phyloP scores from a whole-genome alignment of 805 yeast genomes.

The Candida jianshihensis region DNA sequence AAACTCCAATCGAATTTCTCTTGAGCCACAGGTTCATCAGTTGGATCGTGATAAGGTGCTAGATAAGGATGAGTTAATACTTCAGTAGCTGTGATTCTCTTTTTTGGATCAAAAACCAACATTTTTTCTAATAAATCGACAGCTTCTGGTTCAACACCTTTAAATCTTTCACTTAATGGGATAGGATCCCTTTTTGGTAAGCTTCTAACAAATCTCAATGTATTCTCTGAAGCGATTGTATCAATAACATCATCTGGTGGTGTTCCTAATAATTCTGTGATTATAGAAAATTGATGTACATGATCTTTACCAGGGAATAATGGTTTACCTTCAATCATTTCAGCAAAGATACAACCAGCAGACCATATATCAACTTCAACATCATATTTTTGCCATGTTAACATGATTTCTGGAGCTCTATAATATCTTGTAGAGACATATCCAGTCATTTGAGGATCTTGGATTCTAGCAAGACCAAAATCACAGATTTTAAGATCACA shows the following conservation, averaged over 20 bases:
- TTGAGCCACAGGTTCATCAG: slow-evolving; percentile 93
- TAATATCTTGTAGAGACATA: slow-evolving; percentile 94
- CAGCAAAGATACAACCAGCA: slow-evolving; percentile 95
- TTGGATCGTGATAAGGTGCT: slow-evolving; percentile 94
- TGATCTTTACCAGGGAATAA: slow-evolving; percentile 97
- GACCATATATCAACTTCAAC: slow-evolving; percentile 98
- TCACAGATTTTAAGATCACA: slow-evolving; percentile 90
- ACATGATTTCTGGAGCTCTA: slow-evolving; percentile 97
- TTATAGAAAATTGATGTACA: slow-evolving; percentile 95
- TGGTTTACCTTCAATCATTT: slow-evolving; percentile 96
- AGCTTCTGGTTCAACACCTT: slow-evolving; percentile 75
- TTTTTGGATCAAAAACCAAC: slow-evolving; percentile 92
- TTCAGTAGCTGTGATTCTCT: slow-evolving; percentile 87
- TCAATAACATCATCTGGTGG: slow-evolving; percentile 96
- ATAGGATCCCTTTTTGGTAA: slow-evolving; percentile 91
- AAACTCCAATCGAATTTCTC: slow-evolving; percentile 96
- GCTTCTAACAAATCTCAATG: slow-evolving; percentile 87
- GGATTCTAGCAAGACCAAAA: slow-evolving; percentile 92
- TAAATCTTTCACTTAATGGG: slow-evolving; percentile 77
- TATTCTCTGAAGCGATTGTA: slow-evolving; percentile 93
- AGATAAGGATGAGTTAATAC: slow-evolving; percentile 87
- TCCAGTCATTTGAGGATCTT: slow-evolving; percentile 99
- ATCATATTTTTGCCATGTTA: slow-evolving; percentile 97
- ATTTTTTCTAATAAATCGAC: slow-evolving; percentile 81
- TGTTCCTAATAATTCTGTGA: slow-evolving; percentile 91